These are phyloP conservation scores for Eruca vesicaria DNA, from an alignment of 441 rosid genomes.

Conservation along the genomic window DNA sequence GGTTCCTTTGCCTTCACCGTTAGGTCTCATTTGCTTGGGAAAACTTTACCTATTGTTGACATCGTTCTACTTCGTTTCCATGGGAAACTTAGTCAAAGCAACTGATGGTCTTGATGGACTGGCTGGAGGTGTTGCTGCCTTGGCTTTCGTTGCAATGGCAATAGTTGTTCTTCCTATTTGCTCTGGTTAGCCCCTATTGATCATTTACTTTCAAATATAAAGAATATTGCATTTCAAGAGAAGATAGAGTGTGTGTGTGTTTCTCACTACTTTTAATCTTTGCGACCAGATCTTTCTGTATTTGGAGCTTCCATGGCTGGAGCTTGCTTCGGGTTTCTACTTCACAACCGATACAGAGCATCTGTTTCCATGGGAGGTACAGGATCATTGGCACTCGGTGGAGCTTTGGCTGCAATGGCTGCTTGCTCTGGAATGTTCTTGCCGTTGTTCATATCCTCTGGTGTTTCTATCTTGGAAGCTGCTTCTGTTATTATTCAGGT, in stretches of 20 bases:
- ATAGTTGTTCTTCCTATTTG: constrained; percentile 86
- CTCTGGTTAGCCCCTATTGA: constrained; percentile 56
- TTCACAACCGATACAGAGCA: constrained; percentile 82
- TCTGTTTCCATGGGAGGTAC: constrained; percentile 79
- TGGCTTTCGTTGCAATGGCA: constrained; percentile 89
- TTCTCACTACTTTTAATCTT: neutral
- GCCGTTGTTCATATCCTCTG: constrained; percentile 77
- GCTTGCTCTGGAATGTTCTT: constrained; percentile 95
- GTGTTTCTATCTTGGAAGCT: constrained; percentile 69
- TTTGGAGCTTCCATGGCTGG: constrained; percentile 98
- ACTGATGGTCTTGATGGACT: constrained; percentile 87
- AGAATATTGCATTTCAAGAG: neutral
- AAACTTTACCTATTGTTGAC: constrained; percentile 66
- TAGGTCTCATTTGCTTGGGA: constrained; percentile 80
- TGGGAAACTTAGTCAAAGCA: constrained; percentile 75
- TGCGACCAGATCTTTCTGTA: constrained; percentile 64
- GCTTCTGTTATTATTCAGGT: constrained; percentile 77
- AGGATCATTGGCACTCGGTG: constrained; percentile 88
- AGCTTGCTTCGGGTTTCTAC: constrained; percentile 87
- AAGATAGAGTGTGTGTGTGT: neutral
- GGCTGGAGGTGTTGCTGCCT: constrained; percentile 81
- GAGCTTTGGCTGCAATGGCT: constrained; percentile 96
- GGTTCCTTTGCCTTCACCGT: constrained; percentile 80
- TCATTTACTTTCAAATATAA: neutral
- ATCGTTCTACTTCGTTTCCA: constrained; percentile 72